Evolutionary conservation across 441 rosid genomes (phyloP), one percentile per base, ranked within the genome.

Genomic region (Hura crepitans): DNA sequence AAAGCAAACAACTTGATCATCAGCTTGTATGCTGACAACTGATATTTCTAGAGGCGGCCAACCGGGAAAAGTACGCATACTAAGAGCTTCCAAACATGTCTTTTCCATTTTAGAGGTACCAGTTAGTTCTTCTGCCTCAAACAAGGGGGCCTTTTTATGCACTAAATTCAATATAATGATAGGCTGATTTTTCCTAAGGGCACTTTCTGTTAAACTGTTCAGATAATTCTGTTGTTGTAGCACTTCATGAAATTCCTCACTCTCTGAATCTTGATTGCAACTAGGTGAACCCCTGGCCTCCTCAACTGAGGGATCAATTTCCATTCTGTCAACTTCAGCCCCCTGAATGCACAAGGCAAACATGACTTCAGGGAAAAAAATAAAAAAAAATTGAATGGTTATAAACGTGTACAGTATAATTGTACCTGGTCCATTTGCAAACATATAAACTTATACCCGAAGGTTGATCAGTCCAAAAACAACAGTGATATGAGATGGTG

Each of bases 121-220:
- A 15, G 77, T 81, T 12, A 78, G 74, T 76, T 90, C 87, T 77
- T 83, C 89, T 69, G 85, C 68, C 66, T 70, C 57, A 74, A 80
- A 53, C 70, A 73, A 70, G 11, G 80, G 37, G 46, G 65, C 71
- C 80, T 90, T 92, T 77, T 92, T 92, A 68, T 92, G 97, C 77
- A 71, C 60, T 22, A 92, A 74, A 77, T 92, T 94, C 43, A 66
- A 66, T 75, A 94, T 81, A 57, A 92, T 84, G 74, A 86, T 78
- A 0, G 92, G 97, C 77, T 90, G 89, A 22, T 85, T 86, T 78
- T 89, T 92, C 74, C 79, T 71, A 17, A 94, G 90, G 1, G 99
- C 97, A 4, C 76, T 87, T 59, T 92, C 93, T 2, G 94, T 94
- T 66, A 90, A 70, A 77, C 62, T 83, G 79, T 81, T 81, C 47